Evolutionary conservation across 1,139 yeast genomes (phyloP).

Genomic region (Magnusiomyces sp.): DNA sequence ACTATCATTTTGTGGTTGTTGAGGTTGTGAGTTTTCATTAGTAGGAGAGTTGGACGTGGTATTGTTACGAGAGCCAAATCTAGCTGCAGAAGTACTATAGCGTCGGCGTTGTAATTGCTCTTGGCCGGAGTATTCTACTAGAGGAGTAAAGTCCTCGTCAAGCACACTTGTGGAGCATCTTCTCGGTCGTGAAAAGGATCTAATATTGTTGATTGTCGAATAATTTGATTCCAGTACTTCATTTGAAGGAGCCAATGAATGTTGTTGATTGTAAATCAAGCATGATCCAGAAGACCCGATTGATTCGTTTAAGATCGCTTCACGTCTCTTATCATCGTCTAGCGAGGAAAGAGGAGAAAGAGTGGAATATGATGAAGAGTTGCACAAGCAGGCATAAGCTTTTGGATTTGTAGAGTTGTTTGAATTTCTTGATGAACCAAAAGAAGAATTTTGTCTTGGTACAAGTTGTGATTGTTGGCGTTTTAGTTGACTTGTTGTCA

Average conservation of each 20-base stretch:
- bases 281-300: constrained; percentile 12
- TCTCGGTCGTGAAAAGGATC: neutral
- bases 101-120: too few species aligned
- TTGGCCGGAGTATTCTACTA: too few species aligned
- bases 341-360: constrained; percentile 26
- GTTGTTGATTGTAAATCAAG: constrained; percentile 15
- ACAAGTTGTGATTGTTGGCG: constrained; percentile 34
- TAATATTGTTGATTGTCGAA: neutral
- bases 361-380: constrained; percentile 20
- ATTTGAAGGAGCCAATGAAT: constrained; percentile 5
- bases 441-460: constrained; percentile 17
- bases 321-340: constrained; percentile 28
- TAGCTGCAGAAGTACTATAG: too few species aligned
- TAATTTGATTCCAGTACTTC: neutral
- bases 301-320: constrained; percentile 17
- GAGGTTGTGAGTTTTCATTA: too few species aligned
- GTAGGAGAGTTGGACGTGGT: too few species aligned
- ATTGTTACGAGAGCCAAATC: too few species aligned
- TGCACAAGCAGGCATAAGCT: constrained; percentile 15
- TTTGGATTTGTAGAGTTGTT: constrained; percentile 10
- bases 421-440: constrained; percentile 2
- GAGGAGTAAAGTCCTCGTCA: constrained; percentile 3
- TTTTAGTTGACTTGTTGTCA: constrained; percentile 34
- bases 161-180: constrained; percentile 9
- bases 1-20: too few species aligned